Conservation (phyloP, 2,329 filamentous ascomycete species). For the Amauroascus verrucosus region DNA sequence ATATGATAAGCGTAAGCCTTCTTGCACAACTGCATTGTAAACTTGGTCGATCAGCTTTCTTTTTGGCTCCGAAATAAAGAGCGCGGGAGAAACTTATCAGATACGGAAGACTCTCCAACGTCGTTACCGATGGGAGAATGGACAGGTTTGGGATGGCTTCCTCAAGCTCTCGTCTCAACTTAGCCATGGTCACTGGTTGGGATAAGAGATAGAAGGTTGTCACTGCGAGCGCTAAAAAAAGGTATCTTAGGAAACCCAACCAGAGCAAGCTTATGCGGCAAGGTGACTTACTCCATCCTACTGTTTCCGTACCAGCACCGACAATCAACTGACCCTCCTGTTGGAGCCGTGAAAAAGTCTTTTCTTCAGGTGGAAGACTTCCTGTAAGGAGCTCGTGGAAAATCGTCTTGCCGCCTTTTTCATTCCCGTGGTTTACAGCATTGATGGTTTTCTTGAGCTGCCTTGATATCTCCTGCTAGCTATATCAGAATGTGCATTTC, state of each 20-base stretch:
- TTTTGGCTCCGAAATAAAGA: background rate
- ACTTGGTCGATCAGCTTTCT: background rate
- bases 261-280: background rate
- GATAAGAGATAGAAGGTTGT: slow-evolving; percentile 6
- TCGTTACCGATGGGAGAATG: slow-evolving; percentile 2
- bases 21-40: slow-evolving; percentile 11
- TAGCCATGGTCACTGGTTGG: slow-evolving; percentile 1
- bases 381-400: slow-evolving; percentile 26
- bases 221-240: slow-evolving; percentile 1
- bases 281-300: slow-evolving; percentile 13
- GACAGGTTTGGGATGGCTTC: slow-evolving; percentile 7
- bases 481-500: background rate
- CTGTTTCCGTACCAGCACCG: slow-evolving; percentile 29
- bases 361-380: slow-evolving; percentile 30
- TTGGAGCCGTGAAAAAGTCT: slow-evolving; percentile 24
- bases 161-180: slow-evolving; percentile 7
- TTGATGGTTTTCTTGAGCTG: slow-evolving; percentile 4
- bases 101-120: slow-evolving; percentile 10
- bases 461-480: background rate
- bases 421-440: background rate
- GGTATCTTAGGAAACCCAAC: background rate
- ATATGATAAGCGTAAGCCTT: slow-evolving; percentile 12
- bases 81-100: slow-evolving; percentile 5
- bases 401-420: slow-evolving; percentile 20
- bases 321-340: slow-evolving; percentile 26